These are phyloP conservation scores for Tetradesmus lagerheimii DNA, from an alignment of 139 green algal species.

Conservation along the genomic window DNA sequence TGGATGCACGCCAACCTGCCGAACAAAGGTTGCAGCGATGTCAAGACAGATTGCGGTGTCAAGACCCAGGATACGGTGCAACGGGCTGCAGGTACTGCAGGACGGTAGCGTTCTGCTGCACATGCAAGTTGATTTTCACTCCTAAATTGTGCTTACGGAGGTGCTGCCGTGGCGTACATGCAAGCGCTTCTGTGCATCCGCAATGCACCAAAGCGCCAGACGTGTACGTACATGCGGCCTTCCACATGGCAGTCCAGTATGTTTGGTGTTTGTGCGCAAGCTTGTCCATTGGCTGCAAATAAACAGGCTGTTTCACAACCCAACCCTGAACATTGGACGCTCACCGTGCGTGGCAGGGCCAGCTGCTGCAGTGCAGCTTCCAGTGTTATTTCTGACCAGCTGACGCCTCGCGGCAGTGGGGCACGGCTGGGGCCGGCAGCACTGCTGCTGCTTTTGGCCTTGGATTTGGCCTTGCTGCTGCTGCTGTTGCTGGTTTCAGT, in stretches of 20 bases:
- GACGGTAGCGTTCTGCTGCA: no score
- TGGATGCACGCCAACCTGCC: conserved; percentile 68
- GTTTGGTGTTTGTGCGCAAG: no score
- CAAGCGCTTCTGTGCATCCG: no score
- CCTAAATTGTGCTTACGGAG: no score
- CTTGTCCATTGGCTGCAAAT: no score
- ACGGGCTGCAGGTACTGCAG: neutral
- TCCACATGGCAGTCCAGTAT: no score
- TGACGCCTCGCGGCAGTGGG: neutral
- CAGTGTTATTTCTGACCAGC: conserved; percentile 50
- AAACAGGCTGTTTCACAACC: no score
- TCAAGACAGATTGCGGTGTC: neutral
- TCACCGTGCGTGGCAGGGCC: conserved; percentile 57
- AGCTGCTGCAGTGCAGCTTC: conserved; percentile 67
- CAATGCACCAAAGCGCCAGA: no score
- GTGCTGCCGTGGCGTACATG: no score
- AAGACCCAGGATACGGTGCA: no score
- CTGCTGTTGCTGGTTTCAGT: neutral
- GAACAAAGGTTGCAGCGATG: neutral
- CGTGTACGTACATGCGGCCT: no score
- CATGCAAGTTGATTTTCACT: no score
- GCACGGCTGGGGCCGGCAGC: neutral
- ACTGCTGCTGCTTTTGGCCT: conserved; percentile 20
- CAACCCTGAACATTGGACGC: neutral
- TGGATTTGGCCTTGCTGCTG: neutral